Conservation (phyloP, 345 rosid genomes). For the Atalantia buxifolia region DNA sequence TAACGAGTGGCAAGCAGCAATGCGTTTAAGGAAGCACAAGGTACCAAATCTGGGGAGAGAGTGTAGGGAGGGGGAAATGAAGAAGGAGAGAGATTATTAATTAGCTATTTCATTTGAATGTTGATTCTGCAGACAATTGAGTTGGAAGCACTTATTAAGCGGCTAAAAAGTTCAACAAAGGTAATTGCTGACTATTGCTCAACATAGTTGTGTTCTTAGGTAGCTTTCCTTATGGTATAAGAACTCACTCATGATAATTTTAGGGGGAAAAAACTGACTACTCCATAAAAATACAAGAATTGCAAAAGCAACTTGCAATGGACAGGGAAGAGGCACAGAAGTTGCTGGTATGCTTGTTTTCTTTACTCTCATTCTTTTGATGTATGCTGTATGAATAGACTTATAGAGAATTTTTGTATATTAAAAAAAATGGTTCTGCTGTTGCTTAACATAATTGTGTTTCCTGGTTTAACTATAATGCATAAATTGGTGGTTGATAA, state of each 20-base stretch:
- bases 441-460: not conserved
- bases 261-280: constrained; percentile 83
- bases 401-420: not conserved
- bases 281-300: constrained; percentile 73
- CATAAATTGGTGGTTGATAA: not conserved
- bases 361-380: not conserved
- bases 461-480: not conserved
- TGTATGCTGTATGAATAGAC: not conserved
- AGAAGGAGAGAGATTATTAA: not conserved
- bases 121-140: constrained; percentile 54
- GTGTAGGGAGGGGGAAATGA: not conserved
- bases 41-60: constrained; percentile 25
- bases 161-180: constrained; percentile 60
- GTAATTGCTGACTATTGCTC: constrained; percentile 27
- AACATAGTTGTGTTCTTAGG: not conserved
- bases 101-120: constrained; percentile 4
- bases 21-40: constrained; percentile 89
- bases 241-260: not conserved
- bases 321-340: constrained; percentile 87
- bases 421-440: not conserved
- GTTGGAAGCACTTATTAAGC: constrained; percentile 69
- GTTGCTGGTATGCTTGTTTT: constrained; percentile 50
- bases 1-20: constrained; percentile 97
- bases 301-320: constrained; percentile 83
- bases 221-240: not conserved